A percentile compares a stretch with the other conserved stretches of the same genome.
Evolutionary conservation across 768 basidiomycete species (phyloP).

Genomic region (Sporobolomyces roseus): DNA sequence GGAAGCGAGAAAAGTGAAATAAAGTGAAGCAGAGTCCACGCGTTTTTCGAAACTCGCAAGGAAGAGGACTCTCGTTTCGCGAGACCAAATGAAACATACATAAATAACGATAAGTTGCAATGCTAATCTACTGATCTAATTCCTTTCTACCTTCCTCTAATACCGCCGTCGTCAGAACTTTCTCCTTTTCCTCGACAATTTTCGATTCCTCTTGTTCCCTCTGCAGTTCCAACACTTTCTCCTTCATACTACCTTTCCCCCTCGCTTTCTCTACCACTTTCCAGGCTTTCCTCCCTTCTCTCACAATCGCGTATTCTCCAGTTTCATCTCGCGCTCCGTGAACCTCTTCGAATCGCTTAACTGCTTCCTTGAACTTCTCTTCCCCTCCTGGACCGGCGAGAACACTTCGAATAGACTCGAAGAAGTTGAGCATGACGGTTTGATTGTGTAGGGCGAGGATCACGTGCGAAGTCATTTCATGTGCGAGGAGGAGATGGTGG

Average conservation of each 20-base stretch:
- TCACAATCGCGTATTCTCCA: background rate
- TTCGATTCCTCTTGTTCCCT: background rate
- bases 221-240: slow-evolving; percentile 1
- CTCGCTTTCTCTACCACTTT: background rate
- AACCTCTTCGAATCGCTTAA: background rate
- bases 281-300: background rate
- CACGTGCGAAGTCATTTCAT: slow-evolving; percentile 82
- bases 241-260: slow-evolving; percentile 3
- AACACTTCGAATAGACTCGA: slow-evolving; percentile 57
- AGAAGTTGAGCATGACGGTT: slow-evolving; percentile 62
- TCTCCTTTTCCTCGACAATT: background rate
- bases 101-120: too few relatives aligned
- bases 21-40: too few relatives aligned
- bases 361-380: background rate
- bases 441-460: slow-evolving; percentile 73
- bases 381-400: slow-evolving; percentile 35
- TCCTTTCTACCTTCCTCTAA: background rate
- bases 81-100: too few relatives aligned
- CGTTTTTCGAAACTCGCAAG: too few relatives aligned
- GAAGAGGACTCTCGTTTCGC: too few relatives aligned
- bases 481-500: slow-evolving; percentile 79
- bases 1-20: too few relatives aligned
- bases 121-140: too few relatives aligned
- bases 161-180: background rate
- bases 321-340: background rate